Percentiles rank a stretch among this genome's conserved stretches.
Conservation (phyloP, 2,329 filamentous ascomycete genomes). For the Colletotrichum sp. region DNA sequence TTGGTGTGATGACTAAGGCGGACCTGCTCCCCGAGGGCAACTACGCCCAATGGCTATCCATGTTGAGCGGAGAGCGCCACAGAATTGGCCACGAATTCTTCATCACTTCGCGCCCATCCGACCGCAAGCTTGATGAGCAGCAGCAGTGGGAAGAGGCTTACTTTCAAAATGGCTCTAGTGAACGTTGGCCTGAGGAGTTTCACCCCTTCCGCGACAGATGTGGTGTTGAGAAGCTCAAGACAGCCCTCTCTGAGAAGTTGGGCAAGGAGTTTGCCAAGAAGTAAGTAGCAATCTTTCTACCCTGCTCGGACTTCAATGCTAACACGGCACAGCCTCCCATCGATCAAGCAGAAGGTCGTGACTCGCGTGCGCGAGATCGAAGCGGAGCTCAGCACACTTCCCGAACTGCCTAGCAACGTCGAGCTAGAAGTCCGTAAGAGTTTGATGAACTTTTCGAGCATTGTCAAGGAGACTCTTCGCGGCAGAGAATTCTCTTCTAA, state of each 20-base stretch:
- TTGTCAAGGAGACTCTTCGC: conserved; percentile 58
- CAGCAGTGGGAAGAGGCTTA: conserved; percentile 57
- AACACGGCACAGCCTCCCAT: conserved; percentile 40
- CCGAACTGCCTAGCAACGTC: conserved; percentile 72
- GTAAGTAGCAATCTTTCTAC: conserved; percentile 31
- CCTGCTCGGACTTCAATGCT: no score
- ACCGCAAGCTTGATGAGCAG: conserved; percentile 57
- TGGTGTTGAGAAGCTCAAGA: conserved; percentile 58
- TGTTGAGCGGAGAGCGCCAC: conserved; percentile 68
- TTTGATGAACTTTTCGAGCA: conserved; percentile 60
- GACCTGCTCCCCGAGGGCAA: conserved; percentile 69
- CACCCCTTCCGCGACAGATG: conserved; percentile 51
- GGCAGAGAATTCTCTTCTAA: conserved; percentile 49
- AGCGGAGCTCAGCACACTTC: conserved; percentile 60
- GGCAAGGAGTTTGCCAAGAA: conserved; percentile 59
- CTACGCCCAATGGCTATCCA: conserved; percentile 62
- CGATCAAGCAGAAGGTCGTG: conserved; percentile 59
- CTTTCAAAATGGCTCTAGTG: conserved; percentile 45
- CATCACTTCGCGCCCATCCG: conserved; percentile 72
- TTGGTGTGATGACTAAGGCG: conserved; percentile 86
- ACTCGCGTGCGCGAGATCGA: conserved; percentile 57
- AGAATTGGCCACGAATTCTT: conserved; percentile 77
- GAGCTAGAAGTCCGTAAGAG: conserved; percentile 68
- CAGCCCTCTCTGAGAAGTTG: conserved; percentile 57
- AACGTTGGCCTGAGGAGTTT: conserved; percentile 56